These are phyloP conservation scores for Rhodotorula glutinis DNA, from an alignment of 1,284 basidiomycete species.

Conservation along the genomic window DNA sequence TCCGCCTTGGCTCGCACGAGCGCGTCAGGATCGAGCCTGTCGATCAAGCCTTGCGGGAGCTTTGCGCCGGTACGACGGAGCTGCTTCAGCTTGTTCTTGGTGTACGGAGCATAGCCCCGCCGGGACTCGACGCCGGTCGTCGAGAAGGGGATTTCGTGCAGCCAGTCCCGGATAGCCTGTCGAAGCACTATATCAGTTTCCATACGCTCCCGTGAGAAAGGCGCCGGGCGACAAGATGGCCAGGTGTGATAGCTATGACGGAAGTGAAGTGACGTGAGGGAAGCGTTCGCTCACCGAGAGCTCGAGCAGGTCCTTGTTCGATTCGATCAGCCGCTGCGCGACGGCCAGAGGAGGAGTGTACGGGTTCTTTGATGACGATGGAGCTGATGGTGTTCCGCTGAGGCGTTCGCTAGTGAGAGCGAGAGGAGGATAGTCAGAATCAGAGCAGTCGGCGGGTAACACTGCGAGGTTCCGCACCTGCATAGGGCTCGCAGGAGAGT, in stretches of 20 bases:
- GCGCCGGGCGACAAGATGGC: too few relatives aligned
- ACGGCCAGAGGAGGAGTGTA: slow-evolving; percentile 72
- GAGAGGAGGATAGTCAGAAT: neutral
- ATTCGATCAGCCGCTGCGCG: slow-evolving; percentile 64
- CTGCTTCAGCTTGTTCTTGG: slow-evolving; percentile 69
- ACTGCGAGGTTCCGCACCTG: slow-evolving; percentile 30
- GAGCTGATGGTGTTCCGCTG: neutral
- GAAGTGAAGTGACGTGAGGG: too few relatives aligned
- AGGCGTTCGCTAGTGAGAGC: slow-evolving; percentile 29
- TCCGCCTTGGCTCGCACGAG: slow-evolving; percentile 54
- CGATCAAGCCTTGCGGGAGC: slow-evolving; percentile 54
- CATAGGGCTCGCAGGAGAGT: slow-evolving; percentile 66
- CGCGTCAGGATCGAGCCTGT: slow-evolving; percentile 71
- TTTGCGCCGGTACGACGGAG: slow-evolving; percentile 56
- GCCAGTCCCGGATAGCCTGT: slow-evolving; percentile 66
- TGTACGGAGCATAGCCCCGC: slow-evolving; percentile 76
- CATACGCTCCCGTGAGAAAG: too few relatives aligned
- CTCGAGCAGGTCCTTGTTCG: slow-evolving; percentile 61
- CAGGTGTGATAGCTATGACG: too few relatives aligned
- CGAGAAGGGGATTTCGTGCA: slow-evolving; percentile 61
- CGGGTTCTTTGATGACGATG: slow-evolving; percentile 57
- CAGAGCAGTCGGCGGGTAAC: neutral
- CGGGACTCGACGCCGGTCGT: slow-evolving; percentile 64
- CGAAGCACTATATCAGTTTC: neutral
- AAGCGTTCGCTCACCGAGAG: slow-evolving; percentile 56